These are phyloP conservation scores for Globisporangium irregulare DNA, from an alignment of 352 stramenopile genomes.

Conservation along the genomic window DNA sequence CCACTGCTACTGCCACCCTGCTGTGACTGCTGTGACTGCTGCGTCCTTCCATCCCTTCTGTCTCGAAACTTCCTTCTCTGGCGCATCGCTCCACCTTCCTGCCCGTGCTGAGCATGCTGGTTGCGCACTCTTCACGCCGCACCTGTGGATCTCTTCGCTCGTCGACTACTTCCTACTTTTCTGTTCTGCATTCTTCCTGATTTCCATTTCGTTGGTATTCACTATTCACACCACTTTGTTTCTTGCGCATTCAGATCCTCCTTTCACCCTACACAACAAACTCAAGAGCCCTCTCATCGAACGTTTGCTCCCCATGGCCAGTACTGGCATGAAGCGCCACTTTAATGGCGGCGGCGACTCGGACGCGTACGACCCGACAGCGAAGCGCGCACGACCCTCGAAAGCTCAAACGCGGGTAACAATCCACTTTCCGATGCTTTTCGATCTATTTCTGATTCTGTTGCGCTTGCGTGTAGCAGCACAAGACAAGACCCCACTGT, in stretches of 20 bases:
- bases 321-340: conserved; percentile 39
- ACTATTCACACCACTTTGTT: conserved; percentile 13
- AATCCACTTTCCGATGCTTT: conserved; percentile 5
- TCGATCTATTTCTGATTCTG: conserved; percentile 20
- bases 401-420: conserved; percentile 49
- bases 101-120: not conserved
- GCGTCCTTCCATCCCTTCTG: not conserved
- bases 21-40: not conserved
- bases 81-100: not conserved
- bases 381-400: conserved; percentile 39
- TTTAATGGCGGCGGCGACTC: conserved; percentile 24
- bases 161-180: not conserved
- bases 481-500: not conserved
- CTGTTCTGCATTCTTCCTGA: conserved; percentile 3
- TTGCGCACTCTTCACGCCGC: not conserved
- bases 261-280: not conserved
- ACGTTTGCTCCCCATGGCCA: conserved; percentile 8
- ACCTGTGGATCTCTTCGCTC: not conserved
- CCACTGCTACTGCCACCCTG: not conserved
- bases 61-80: conserved; percentile 12
- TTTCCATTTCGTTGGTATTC: conserved; percentile 6
- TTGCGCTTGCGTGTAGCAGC: not conserved
- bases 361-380: conserved; percentile 21
- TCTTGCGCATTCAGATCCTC: conserved; percentile 12
- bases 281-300: not conserved